phyloP scores from a whole-genome alignment of 2,329 filamentous ascomycete species.

The Colletotrichum liriopes region DNA sequence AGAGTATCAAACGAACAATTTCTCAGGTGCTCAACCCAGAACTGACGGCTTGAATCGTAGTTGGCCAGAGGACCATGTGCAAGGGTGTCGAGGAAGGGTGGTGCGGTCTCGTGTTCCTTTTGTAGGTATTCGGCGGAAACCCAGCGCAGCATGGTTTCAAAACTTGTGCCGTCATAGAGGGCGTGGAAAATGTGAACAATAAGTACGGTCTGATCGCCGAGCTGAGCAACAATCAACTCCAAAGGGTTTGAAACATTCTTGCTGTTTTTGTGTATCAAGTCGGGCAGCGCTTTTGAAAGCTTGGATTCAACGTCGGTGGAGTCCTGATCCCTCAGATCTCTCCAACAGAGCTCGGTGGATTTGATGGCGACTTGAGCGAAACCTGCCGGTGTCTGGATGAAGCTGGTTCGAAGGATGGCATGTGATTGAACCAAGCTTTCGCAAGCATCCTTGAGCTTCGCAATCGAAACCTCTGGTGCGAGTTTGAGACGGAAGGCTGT shows the following conservation, averaged over 20 bases:
- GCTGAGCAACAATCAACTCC: constrained; percentile 61
- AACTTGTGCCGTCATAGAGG: constrained; percentile 87
- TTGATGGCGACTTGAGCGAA: constrained; percentile 81
- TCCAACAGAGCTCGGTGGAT: constrained; percentile 60
- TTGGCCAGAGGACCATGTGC: constrained; percentile 77
- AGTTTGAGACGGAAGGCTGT: constrained; percentile 80
- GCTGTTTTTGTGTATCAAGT: constrained; percentile 71
- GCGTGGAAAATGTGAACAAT: constrained; percentile 85
- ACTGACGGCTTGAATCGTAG: constrained; percentile 61
- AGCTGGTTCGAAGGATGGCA: constrained; percentile 80
- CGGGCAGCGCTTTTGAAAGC: constrained; percentile 54
- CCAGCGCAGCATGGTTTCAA: constrained; percentile 76
- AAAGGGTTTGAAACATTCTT: constrained; percentile 66
- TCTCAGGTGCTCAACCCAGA: constrained; percentile 77
- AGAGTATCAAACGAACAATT: constrained; percentile 49
- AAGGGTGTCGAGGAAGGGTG: constrained; percentile 77
- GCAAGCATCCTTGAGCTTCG: constrained; percentile 72
- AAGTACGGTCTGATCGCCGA: constrained; percentile 57
- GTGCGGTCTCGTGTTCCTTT: constrained; percentile 53
- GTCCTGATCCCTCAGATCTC: constrained; percentile 48
- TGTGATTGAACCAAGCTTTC: constrained; percentile 63
- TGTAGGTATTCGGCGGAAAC: constrained; percentile 68
- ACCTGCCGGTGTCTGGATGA: constrained; percentile 81
- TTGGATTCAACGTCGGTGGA: constrained; percentile 51
- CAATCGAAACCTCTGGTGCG: constrained; percentile 57